Base-by-base conservation (phyloP, 768 basidiomycete genomes). In the Arthromyces matolae region DNA sequence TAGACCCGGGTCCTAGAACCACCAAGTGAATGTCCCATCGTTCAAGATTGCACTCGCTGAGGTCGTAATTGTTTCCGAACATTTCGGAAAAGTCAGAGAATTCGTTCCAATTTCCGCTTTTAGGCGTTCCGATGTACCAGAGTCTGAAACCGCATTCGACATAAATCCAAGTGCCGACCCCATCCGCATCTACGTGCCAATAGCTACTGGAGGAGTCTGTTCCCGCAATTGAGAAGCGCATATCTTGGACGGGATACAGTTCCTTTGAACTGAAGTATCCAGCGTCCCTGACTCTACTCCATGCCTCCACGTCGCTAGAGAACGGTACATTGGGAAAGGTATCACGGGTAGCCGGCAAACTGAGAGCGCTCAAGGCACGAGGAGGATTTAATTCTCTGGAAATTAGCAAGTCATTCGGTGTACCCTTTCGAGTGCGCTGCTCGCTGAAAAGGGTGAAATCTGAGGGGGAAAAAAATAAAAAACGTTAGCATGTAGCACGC, bases 161-260 rank as follows among this genome's bases (percentile, higher is more conserved):
- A 1, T 5, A 7, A 0, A 46, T 10, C 25, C 39, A 47, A 1
- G 46, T 47, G 0, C 38, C 46, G 3, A 47, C 13, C 0, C 49
- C 42, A 12, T 50, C 39, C 1, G 49, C 13, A 19, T 50, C 42
- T 8, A 32, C 10, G 4, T 50, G 49, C 49, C 49, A 50, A 23
- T 42, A 44, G 5, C 40, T 35, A 12, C 28, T 20, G 4, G 36
- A 20, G 5, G 29, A 38, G 1, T 16, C 22, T 12, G 42, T 43
- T 1, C 36, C 32, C 0, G 48, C 42, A 9, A 49, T 19, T 1
- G 24, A 19, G 42, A 41, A 49, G 0, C 42, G 33, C 42, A 50
- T 23, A 3, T 50, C 29, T 0, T 28, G 25, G 2, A 50, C 36
- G 1, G 49, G 42, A 29, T 51, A 51, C 5, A 13, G 19, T 3